Base-by-base conservation (phyloP, 163 green algal genomes). In the Scenedesmus sp. region DNA sequence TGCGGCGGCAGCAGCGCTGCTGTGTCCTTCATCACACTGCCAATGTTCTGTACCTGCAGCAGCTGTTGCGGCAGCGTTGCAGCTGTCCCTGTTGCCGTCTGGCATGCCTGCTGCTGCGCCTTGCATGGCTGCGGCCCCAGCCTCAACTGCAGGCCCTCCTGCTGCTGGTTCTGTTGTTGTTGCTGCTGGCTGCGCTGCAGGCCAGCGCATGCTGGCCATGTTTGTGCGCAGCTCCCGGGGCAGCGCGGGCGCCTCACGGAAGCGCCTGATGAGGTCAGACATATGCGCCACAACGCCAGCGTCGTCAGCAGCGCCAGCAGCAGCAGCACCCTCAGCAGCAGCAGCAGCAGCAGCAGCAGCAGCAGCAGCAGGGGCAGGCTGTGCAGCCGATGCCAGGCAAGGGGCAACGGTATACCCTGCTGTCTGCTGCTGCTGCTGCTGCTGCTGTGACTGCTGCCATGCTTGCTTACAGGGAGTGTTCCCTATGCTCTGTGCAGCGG, bases 221-320 rank as follows among this genome's bases (percentile, higher is more conserved):
- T 49, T 72, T 46, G 30, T 35, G 35, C 85, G 42, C 46, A 85
- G 85, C 78, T 90, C 85, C 49, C 85, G 33, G 15, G 85, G 85
- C 37, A 90, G 85, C 16, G 85, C 16, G 30, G 85, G 85, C 4
- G 3, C 43, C 70, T 90, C 85, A 26, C 85, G 56, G 70, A 90
- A 90, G 9, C 85, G 44, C 33, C 72, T 10, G 33, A 90, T 83
- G 72, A 90, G 37, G 1, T 90, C 85, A 42, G 85, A 90, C 22
- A 90, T 44, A 53, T 43, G 70, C 33, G 56, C n/a, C 13, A 81
- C 43, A 15, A 15, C 2, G 18, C 30, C 65, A 35, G 68, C 44
- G 46, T 6, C 65, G 40, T 10, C 85, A 83, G 22, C 44, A 82
- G 43, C 84, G 79, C 35, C 82, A 78, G 44, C 46, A 70, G 15